Base-by-base conservation (phyloP, 2,329 filamentous ascomycete species). In the Sarocladium kiliense region DNA sequence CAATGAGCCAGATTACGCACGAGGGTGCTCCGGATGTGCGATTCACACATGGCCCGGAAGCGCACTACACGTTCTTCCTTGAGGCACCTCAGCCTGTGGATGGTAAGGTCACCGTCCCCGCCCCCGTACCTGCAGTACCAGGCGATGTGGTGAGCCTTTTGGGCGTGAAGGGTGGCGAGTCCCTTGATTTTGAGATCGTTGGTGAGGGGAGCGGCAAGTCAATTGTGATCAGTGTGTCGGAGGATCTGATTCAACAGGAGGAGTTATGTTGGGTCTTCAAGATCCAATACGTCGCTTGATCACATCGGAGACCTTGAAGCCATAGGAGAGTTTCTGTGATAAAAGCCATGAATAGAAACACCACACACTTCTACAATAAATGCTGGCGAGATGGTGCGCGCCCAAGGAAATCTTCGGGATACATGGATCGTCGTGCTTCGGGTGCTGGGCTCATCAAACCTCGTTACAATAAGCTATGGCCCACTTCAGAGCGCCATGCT, bases 201-300 rank as follows among this genome's bases (percentile, higher is more conserved):
- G 53, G 41, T 19, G 19, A 34, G 9, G 41, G 53, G 7, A 45
- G 41, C 21, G 16, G 23, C 7, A 45, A 45, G 41, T 9, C n/a
- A 19, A 11, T 45, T 10, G 26, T 42, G 56, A n/a, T 50, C 54
- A 16, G 21, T 16, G 50, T 56, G 12, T 47, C 55, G 11, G 39
- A 49, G 18, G 50, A 56, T 12, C 37, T 56, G 11, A 11, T 56
- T 23, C 21, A 41, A 12, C 37, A 45, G 19, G 55, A 56, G 30
- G 51, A 56, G 23, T 54, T 54, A 7, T 56, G 55, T 30, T 56
- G 55, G 50, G 55, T 54, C 4, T 56, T 56, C 55, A 56, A 54
- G 30, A 19, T 56, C 6, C 34, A 56, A 27, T 54, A 56, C n/a
- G 30, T 39, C n/a, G 27, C 30, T 53, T 53, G 50, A 53, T 25